Percentiles rank a stretch among this genome's conserved stretches.
phyloP scores from a whole-genome alignment of 371 early-diverging fungal species.

The Cokeromyces recurvatus region DNA sequence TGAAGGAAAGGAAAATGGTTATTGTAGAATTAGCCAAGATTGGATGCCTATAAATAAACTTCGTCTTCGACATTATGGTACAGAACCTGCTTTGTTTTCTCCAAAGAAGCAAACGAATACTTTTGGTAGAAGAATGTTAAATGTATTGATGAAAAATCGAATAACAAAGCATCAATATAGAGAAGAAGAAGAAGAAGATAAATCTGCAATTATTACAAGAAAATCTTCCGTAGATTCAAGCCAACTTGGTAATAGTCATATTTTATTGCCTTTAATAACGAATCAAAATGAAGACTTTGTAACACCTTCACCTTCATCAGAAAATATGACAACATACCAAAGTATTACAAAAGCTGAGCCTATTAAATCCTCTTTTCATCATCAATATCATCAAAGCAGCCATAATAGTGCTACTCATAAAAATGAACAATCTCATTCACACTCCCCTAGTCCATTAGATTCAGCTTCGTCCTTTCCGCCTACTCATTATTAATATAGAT shows the following conservation, averaged over 20 bases:
- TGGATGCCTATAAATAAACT: constrained; percentile 43
- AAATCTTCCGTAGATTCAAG: too few species aligned
- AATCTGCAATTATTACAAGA: not conserved
- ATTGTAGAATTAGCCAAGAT: constrained; percentile 3
- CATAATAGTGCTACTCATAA: constrained; percentile 16
- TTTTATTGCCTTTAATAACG: too few species aligned
- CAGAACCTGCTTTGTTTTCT: constrained; percentile 16
- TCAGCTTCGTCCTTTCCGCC: too few species aligned
- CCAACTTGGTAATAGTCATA: too few species aligned
- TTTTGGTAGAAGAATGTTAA: constrained; percentile 34
- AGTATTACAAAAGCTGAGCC: constrained; percentile 9
- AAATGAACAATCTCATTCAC: too few species aligned
- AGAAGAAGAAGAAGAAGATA: not conserved
- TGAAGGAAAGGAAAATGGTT: not conserved
- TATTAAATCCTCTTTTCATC: constrained; percentile 7
- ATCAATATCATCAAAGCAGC: constrained; percentile 18
- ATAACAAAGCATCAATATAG: not conserved
- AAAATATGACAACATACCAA: not conserved
- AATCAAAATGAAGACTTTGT: constrained; percentile 1
- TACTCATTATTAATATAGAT: too few species aligned
- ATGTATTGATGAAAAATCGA: constrained; percentile 27
- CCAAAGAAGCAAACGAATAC: constrained; percentile 11
- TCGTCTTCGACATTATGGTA: constrained; percentile 23
- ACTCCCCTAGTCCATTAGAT: too few species aligned
- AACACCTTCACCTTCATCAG: not conserved